Evolutionary conservation across 352 stramenopile species (phyloP).

Genomic region (Pelagophyceae sp.): DNA sequence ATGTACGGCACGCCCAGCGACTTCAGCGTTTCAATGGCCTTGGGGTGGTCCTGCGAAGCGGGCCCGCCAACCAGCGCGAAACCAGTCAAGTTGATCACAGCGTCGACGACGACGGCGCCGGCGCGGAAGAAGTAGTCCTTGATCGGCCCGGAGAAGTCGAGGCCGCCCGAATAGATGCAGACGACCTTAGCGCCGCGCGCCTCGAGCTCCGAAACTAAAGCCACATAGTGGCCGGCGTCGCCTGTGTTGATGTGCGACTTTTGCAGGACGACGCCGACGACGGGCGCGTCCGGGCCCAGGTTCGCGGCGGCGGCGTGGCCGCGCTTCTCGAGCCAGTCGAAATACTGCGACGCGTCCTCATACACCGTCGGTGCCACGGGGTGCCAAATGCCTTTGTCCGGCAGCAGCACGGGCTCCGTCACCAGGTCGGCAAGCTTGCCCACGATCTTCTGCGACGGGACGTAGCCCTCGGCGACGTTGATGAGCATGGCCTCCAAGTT

Average conservation of each 20-base stretch:
- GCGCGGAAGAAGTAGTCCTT: constrained; percentile 65
- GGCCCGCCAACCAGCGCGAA: constrained; percentile 70
- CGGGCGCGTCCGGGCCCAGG: constrained; percentile 51
- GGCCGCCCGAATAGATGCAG: constrained; percentile 63
- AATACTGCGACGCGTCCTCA: constrained; percentile 57
- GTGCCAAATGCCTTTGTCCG: constrained; percentile 75
- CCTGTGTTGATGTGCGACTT: constrained; percentile 79
- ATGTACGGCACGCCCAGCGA: constrained; percentile 67
- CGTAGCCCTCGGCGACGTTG: constrained; percentile 65
- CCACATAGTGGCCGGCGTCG: constrained; percentile 72
- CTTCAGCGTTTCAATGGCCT: constrained; percentile 62
- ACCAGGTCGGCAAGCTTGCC: constrained; percentile 52
- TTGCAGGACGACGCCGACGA: constrained; percentile 67
- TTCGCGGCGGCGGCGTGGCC: constrained; percentile 55
- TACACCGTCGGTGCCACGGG: constrained; percentile 65
- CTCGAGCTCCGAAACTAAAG: constrained; percentile 68
- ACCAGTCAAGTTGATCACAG: constrained; percentile 69
- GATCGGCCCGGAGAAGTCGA: constrained; percentile 71
- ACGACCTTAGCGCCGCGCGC: constrained; percentile 61
- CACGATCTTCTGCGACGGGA: constrained; percentile 40
- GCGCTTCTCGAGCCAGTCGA: constrained; percentile 66
- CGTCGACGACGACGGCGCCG: constrained; percentile 55
- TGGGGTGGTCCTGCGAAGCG: constrained; percentile 67
- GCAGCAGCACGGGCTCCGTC: constrained; percentile 60
- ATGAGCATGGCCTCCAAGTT: constrained; percentile 66